Percentiles rank a stretch among this genome's conserved stretches.
Conservation (phyloP, 495 filamentous ascomycete species). For the Penicillium cinerascens region DNA sequence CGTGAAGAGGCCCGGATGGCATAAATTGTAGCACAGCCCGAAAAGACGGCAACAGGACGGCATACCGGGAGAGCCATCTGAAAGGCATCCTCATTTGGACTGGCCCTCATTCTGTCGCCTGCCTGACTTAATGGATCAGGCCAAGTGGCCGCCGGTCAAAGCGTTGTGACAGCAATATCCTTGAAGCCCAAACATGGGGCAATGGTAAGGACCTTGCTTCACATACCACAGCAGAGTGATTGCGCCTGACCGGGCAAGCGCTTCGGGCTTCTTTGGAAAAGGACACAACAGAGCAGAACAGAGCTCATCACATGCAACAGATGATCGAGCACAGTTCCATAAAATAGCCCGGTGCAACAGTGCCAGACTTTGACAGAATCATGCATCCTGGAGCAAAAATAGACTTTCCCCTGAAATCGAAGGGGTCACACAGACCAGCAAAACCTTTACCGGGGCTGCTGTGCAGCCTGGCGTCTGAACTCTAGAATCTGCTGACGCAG, state of each 20-base stretch:
- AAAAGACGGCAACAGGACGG: background rate
- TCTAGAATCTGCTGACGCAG: slow-evolving; percentile 62
- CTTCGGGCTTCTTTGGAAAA: background rate
- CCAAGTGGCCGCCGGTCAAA: background rate
- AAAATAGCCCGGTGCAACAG: background rate
- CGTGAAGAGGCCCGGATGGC: background rate
- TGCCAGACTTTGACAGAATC: background rate
- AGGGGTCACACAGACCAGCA: background rate
- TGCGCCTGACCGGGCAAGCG: background rate
- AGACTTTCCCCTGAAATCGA: background rate
- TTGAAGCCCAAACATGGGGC: background rate
- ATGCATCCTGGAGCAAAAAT: background rate
- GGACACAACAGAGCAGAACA: background rate
- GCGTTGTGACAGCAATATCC: background rate
- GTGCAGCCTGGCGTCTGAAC: slow-evolving; percentile 41
- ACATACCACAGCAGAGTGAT: background rate
- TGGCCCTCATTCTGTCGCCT: background rate
- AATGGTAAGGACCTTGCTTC: background rate
- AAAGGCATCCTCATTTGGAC: background rate
- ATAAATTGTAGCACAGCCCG: background rate
- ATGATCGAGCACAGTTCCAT: background rate
- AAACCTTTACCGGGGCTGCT: slow-evolving; percentile 28
- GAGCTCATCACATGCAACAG: background rate
- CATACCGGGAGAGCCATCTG: background rate
- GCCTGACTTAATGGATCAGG: background rate